Evolutionary conservation across 2,329 filamentous ascomycete genomes (phyloP).

Genomic region (Fusarium metavorans): DNA sequence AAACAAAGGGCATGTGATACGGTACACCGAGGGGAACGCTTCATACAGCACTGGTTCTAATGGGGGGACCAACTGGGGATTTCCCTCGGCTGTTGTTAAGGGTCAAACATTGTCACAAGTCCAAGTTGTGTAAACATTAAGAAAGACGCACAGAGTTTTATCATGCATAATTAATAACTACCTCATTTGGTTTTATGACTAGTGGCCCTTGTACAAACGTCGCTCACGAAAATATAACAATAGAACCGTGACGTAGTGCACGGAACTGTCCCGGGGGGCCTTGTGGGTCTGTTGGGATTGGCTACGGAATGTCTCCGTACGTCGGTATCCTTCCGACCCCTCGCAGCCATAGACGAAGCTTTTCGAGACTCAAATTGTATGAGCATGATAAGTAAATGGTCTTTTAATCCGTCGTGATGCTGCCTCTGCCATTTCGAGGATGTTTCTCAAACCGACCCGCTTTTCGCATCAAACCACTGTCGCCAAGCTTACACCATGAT

Average conservation of each 20-base stretch:
- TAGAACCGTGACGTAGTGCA: not conserved
- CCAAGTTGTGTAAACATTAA: no score
- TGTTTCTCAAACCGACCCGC: not conserved
- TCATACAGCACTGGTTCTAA: not conserved
- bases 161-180: no score
- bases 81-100: not conserved
- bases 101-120: no score
- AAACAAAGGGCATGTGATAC: not conserved
- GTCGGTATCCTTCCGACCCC: not conserved
- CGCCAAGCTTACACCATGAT: not conserved
- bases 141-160: no score
- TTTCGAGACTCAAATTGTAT: not conserved
- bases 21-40: not conserved
- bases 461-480: not conserved
- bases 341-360: not conserved
- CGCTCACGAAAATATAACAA: not conserved
- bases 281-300: not conserved
- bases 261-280: not conserved
- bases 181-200: no score
- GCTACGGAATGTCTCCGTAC: not conserved
- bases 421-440: not conserved
- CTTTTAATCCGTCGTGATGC: not conserved
- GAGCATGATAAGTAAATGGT: not conserved
- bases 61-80: not conserved
- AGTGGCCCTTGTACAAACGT: no score